Conservation (phyloP, 1,139 yeast species). For the Geotrichum carabidarum region DNA sequence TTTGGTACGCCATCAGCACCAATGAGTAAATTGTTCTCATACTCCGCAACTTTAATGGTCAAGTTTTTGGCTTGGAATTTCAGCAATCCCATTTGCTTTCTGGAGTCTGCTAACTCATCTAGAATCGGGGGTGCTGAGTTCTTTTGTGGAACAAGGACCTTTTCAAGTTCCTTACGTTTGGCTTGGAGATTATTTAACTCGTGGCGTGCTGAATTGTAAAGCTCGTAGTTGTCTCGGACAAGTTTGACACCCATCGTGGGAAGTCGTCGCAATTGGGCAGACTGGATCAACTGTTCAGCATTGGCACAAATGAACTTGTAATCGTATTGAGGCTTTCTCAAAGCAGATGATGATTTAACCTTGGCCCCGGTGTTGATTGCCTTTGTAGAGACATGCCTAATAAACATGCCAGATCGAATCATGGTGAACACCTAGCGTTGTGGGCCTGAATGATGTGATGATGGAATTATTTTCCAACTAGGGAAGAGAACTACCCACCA, state of each 20-base stretch:
- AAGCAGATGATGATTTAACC: constrained; percentile 20
- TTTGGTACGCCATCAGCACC: constrained; percentile 52
- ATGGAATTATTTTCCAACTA: neutral
- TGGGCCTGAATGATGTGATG: neutral
- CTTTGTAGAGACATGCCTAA: constrained; percentile 4
- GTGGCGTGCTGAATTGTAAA: constrained; percentile 7
- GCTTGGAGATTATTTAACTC: constrained; percentile 17
- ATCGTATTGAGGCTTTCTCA: constrained; percentile 45
- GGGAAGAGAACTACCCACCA: no score
- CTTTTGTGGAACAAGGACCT: neutral
- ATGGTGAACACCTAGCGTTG: neutral
- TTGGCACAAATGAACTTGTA: constrained; percentile 35
- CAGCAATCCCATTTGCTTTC: constrained; percentile 12
- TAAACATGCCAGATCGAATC: constrained; percentile 1
- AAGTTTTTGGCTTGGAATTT: constrained; percentile 27
- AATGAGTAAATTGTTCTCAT: constrained; percentile 32
- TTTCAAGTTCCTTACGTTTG: constrained; percentile 11
- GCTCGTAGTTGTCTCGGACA: constrained; percentile 14
- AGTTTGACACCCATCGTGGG: constrained; percentile 12
- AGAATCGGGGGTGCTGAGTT: neutral
- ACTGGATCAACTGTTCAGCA: constrained; percentile 11
- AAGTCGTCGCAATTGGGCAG: constrained; percentile 17
- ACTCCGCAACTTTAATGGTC: constrained; percentile 36
- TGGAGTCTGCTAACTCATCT: constrained; percentile 1
- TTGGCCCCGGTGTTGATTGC: constrained; percentile 11